Base-by-base conservation (phyloP, 75 land plant genomes). In the Cupressus sempervirens region DNA sequence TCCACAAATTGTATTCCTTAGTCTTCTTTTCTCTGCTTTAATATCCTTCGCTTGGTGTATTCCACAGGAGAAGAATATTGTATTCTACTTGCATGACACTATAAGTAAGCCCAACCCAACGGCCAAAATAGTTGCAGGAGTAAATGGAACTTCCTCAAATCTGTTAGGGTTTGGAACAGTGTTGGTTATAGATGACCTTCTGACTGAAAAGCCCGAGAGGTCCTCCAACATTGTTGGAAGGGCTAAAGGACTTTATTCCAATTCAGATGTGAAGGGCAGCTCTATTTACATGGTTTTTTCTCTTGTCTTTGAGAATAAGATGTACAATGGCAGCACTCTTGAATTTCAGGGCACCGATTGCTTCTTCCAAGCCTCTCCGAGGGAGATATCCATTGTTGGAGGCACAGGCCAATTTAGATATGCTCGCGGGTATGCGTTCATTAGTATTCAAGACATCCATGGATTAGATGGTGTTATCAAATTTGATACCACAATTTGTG, bases 61-160 rank as follows among this genome's bases (percentile, higher is more conserved):
- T 56, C 7, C 16, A 56, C 23, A 56, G 3, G 23, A 56, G 23
- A 56, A 20, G 7, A 56, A 56, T 56, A 56, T 18, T 0, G 62
- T 56, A 20, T 92, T 92, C 90, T 92, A 90, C 89, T 86, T 89
- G 89, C 93, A 92, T 50, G 93, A 92, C 88, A 77, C 84, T n/a
- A 79, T 92, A 7, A 73, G 75, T n/a, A 88, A 81, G 48, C 35
- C 84, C 16, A 86, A 86, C 48, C 84, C 86, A 34, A 92, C 89
- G 4, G 90, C 91, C 80, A 68, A 86, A 6, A 48, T 35, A 15
- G 88, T 90, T 10, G 86, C 88, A 10, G 53, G 50, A n/a, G 85
- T 86, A 7, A 82, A 86, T 29, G 70, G n/a, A 32, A 36, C 86
- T 34, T 86, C 84, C 85, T 26, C 81, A 15, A 30, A 83, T 29